Base-by-base conservation (phyloP, 495 filamentous ascomycete species). In the Penicillium pancosmium region DNA sequence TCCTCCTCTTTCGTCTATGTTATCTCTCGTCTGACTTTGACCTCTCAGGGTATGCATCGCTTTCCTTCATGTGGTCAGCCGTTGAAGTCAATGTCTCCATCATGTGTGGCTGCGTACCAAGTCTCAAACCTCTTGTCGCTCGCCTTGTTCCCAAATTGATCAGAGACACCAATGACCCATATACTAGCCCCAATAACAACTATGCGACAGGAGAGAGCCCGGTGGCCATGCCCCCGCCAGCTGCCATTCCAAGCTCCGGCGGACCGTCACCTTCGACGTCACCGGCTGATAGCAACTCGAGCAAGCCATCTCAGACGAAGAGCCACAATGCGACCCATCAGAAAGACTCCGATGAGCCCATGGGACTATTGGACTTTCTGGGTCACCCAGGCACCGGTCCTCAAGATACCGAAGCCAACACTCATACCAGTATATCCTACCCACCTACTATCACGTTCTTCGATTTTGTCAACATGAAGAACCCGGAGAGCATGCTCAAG, bases 1-100 rank as follows among this genome's bases (percentile, higher is more conserved):
- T 25, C 11, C 15, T 23, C 4, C 2, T 52, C 21, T 46, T 36
- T 9, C 23, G 27, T 12, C 35, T 4, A 19, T 44, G 31, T 57
- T 23, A 56, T 33, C 35, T 25, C 27, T 53, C 8, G 23, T 25
- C 34, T 9, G 5, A 21, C 16, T 16, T 9, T 35, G 21, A 10
- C 16, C 3, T 52, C 10, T 12, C 12, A 68, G 88, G 85, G 88
- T 90, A 92, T 71, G 92, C 88, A 4, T 90, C 91, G 4, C 70
- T 91, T 2, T 89, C 91, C 0, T 90, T 95, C 68, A 92, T 96
- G 88, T 97, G 92, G 92, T 93, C 89, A 16, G 90, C 87, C 9
- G 84, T 97, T 58, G 92, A 96, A 71, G 91, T 96, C 70, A 92
- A 96, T 64, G 79, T 92, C 8, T 92, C 92, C 8, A 90, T 96